Percentiles rank a stretch among this genome's conserved stretches.
phyloP scores from a whole-genome alignment of 495 filamentous ascomycete species.

The Talaromyces ruber region DNA sequence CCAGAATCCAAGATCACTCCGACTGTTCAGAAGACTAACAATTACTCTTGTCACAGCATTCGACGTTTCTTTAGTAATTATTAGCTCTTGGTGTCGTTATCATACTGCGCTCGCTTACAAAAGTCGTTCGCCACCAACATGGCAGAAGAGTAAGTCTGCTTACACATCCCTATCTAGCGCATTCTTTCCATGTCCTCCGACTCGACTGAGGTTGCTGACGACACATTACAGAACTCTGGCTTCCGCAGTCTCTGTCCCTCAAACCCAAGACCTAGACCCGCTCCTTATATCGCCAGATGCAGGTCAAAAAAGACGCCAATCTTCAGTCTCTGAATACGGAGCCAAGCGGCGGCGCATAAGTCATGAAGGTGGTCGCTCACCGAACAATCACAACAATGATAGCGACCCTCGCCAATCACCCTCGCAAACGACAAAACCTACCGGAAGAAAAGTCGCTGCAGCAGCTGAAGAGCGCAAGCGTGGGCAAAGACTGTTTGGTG shows the following conservation, averaged over 20 bases:
- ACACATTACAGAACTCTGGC: constrained; percentile 36
- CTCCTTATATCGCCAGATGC: constrained; percentile 19
- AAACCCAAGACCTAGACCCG: constrained; percentile 21
- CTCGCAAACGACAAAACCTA: constrained; percentile 23
- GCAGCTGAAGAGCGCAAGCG: constrained; percentile 73
- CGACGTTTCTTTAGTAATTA: background rate
- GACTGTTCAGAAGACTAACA: background rate
- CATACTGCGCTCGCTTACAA: background rate
- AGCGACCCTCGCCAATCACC: constrained; percentile 10
- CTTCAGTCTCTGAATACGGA: constrained; percentile 43
- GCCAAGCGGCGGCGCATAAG: constrained; percentile 48
- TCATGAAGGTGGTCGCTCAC: constrained; percentile 18
- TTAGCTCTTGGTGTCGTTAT: background rate
- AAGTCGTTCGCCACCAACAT: background rate
- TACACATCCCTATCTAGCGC: background rate
- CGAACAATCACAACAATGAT: constrained; percentile 11
- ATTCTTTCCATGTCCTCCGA: too few species aligned
- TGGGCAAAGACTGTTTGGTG: constrained; percentile 84
- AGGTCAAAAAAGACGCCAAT: constrained; percentile 48
- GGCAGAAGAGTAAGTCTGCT: constrained; percentile 8
- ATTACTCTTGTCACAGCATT: background rate
- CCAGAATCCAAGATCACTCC: background rate
- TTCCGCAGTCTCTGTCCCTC: constrained; percentile 58
- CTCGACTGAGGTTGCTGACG: background rate
- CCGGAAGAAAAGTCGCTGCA: constrained; percentile 25